Percentiles rank a stretch among this genome's conserved stretches.
These are phyloP conservation scores for Chalciporus sphaerocephalus DNA, from an alignment of 768 basidiomycete genomes.

Conservation along the genomic window DNA sequence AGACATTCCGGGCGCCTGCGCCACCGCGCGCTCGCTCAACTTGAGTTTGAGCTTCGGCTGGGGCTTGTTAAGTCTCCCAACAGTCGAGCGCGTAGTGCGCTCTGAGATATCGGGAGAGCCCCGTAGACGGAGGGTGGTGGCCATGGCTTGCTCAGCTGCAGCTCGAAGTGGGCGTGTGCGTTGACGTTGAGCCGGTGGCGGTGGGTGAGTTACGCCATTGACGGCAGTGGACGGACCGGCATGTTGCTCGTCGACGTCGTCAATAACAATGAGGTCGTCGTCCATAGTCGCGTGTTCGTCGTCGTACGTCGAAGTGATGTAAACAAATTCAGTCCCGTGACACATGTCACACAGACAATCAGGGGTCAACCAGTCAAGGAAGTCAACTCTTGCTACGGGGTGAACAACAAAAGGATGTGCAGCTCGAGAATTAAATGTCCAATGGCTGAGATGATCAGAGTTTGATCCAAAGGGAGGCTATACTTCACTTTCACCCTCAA, in stretches of 20 bases:
- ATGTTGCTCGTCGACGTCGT: slow-evolving; percentile 47
- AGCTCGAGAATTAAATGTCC: too few species aligned
- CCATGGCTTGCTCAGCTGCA: slow-evolving; percentile 34
- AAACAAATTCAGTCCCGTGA: slow-evolving; percentile 8
- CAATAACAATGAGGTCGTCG: slow-evolving; percentile 60
- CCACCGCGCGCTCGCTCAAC: slow-evolving; percentile 76
- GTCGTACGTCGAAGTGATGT: background rate
- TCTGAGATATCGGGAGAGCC: slow-evolving; percentile 35
- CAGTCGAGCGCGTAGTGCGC: slow-evolving; percentile 55
- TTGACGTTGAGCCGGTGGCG: slow-evolving; percentile 14
- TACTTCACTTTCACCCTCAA: slow-evolving; percentile 11
- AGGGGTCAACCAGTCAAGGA: too few species aligned
- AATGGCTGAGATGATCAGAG: too few species aligned
- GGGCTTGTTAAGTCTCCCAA: slow-evolving; percentile 40
- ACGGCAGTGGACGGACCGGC: slow-evolving; percentile 35
- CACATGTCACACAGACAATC: slow-evolving; percentile 19
- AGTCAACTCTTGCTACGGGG: too few species aligned
- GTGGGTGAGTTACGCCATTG: slow-evolving; percentile 22
- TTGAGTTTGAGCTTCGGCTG: slow-evolving; percentile 86
- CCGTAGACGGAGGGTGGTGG: slow-evolving; percentile 31
- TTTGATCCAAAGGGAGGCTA: too few species aligned
- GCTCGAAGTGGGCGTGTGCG: slow-evolving; percentile 32
- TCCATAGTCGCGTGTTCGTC: slow-evolving; percentile 37
- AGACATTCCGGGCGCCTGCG: slow-evolving; percentile 79
- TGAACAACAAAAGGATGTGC: too few species aligned